Base-by-base conservation (phyloP, 2,329 filamentous ascomycete species). In the Acrocalymma vagum region DNA sequence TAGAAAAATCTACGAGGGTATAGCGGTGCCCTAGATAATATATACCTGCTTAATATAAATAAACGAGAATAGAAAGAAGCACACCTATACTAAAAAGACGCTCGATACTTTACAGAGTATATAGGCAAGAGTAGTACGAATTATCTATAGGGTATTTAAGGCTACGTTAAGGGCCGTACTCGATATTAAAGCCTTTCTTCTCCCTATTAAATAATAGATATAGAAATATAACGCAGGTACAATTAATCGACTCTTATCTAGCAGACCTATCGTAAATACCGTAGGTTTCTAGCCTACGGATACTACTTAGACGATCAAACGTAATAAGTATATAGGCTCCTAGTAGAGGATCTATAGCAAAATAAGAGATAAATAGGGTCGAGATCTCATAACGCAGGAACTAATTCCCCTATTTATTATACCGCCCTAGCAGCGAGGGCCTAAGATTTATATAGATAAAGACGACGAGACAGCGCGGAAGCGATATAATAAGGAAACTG, bases 1-100 rank as follows among this genome's bases (percentile, higher is more conserved):
- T 23, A 40, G 53, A 9, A 38, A 33, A 34, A 52, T 66, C 24
- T 68, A 65, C 35, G 27, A 58, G 48, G 62, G 46, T 27, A 55
- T 63, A 7, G 40, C 58, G 13, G 45, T 67, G 16, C 60, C 52
- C 5, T 51, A 67, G 43, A 51, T 70, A 20, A 52, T 68, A 20
- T 70, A 60, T 32, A 48, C 53, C 5, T 58, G 54, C 39, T 60
- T 52, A 14, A 52, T 55, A 27, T 69, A 42, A 62, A 43, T 16
- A 29, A 54, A 50, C 29, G 29, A 32, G 13, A 57, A 34, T 20
- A 39, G 35, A 14, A 53, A 36, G 42, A 51, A 29, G 40, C 27
- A 42, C 29, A 31, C 38, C 9, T 51, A 54, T 24, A 54, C 42
- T 14, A 37, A 48, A 33, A 47, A 51, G 29, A 49, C 32, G 22